Percentiles rank a stretch among this genome's conserved stretches.
Evolutionary conservation across 2,329 filamentous ascomycete genomes (phyloP).

Genomic region (Fusarium sp.): DNA sequence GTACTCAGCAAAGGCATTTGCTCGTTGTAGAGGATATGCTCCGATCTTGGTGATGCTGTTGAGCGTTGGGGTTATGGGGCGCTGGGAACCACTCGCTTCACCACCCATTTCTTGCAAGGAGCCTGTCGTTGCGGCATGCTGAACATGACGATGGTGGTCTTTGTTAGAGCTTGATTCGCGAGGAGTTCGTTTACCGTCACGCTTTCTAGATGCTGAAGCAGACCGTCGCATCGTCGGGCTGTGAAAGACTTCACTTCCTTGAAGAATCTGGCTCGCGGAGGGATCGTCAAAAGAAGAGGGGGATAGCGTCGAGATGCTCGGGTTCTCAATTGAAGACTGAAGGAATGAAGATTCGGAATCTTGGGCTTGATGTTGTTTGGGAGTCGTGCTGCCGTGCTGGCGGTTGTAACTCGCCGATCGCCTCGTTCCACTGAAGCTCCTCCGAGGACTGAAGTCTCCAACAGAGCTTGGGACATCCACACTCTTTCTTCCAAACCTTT

Average conservation of each 20-base stretch:
- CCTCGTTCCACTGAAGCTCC: constrained; percentile 74
- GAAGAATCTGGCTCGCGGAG: constrained; percentile 91
- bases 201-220: constrained; percentile 54
- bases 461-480: constrained; percentile 63
- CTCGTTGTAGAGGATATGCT: constrained; percentile 84
- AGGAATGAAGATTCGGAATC: constrained; percentile 77
- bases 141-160: constrained; percentile 24
- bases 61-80: constrained; percentile 58
- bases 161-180: constrained; percentile 34
- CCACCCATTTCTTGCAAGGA: constrained; percentile 44
- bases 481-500: constrained; percentile 63
- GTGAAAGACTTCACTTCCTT: constrained; percentile 88
- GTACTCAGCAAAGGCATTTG: constrained; percentile 85
- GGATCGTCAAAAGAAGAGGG: constrained; percentile 80
- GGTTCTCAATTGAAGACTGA: constrained; percentile 78
- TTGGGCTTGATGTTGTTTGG: constrained; percentile 57
- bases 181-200: constrained; percentile 27
- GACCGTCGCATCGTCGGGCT: constrained; percentile 76
- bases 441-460: constrained; percentile 60
- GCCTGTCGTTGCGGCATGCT: constrained; percentile 58
- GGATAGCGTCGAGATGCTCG: constrained; percentile 77
- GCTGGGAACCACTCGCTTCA: constrained; percentile 34
- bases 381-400: constrained; percentile 38
- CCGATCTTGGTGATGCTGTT: constrained; percentile 72
- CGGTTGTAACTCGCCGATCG: constrained; percentile 63